Conservation (phyloP, 805 yeast genomes). For the Pichia cabralensis region DNA sequence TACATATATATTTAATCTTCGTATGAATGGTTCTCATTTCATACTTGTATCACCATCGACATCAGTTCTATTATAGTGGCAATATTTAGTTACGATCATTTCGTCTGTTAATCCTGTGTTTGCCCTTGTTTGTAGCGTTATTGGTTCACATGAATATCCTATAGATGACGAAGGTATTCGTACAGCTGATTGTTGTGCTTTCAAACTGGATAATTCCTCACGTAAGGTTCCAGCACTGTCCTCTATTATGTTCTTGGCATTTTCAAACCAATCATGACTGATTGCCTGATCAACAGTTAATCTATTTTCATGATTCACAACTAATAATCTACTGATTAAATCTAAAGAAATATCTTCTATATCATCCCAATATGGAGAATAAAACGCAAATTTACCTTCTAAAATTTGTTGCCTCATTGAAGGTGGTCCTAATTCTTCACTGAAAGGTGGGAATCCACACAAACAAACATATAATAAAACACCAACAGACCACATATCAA, state of each 20-base stretch:
- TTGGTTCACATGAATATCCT: slow-evolving; percentile 20
- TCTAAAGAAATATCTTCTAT: slow-evolving; percentile 58
- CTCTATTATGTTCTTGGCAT: too few species aligned
- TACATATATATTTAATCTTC: too few species aligned
- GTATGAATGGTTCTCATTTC: too few species aligned
- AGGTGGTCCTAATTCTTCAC: slow-evolving; percentile 76
- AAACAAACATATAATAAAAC: slow-evolving; percentile 68
- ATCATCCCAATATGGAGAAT: slow-evolving; percentile 72
- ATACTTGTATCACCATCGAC: slow-evolving; percentile 6
- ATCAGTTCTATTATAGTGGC: slow-evolving; percentile 1
- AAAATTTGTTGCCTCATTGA: slow-evolving; percentile 66
- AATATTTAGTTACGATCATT: slow-evolving; percentile 12
- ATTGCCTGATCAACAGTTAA: slow-evolving; percentile 30
- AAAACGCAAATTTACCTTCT: slow-evolving; percentile 59
- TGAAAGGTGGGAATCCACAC: slow-evolving; percentile 80
- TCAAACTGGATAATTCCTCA: background rate
- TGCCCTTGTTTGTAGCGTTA: slow-evolving; percentile 19
- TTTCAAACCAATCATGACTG: slow-evolving; percentile 35
- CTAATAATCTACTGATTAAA: slow-evolving; percentile 49
- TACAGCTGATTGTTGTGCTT: background rate
- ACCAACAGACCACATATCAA: slow-evolving; percentile 78
- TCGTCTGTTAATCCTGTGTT: slow-evolving; percentile 18
- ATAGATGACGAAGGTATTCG: slow-evolving; percentile 18
- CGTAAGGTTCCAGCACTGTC: too few species aligned
- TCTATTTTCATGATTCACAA: slow-evolving; percentile 40